phyloP scores from a whole-genome alignment of 345 rosid genomes.

The Dimocarpus longan region DNA sequence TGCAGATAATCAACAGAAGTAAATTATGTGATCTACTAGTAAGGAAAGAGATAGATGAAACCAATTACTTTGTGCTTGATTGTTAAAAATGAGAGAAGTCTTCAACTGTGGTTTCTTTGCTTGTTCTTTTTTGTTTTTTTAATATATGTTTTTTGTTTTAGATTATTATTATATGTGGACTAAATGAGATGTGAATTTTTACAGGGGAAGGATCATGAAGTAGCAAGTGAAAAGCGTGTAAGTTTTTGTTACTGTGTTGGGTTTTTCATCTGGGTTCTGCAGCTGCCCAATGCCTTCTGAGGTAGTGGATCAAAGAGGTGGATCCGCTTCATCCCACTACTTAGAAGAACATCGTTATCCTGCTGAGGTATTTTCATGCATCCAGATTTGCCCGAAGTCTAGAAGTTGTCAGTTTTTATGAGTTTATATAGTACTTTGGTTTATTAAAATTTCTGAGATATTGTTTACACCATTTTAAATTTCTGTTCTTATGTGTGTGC shows the following conservation, averaged over 20 bases:
- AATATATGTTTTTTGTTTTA: neutral
- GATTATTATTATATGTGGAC: conserved; percentile 23
- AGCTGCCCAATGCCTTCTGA: conserved; percentile 60
- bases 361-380: conserved; percentile 49
- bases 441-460: neutral
- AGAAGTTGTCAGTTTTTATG: conserved; percentile 5
- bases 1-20: neutral
- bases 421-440: neutral
- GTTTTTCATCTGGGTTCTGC: conserved; percentile 21
- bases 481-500: neutral
- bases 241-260: conserved; percentile 23
- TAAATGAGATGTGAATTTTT: conserved; percentile 19
- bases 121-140: neutral
- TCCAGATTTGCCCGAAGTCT: neutral
- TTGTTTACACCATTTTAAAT: neutral
- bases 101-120: neutral
- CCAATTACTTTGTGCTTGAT: neutral
- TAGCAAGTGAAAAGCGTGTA: conserved; percentile 21
- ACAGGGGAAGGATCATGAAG: conserved; percentile 35
- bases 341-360: conserved; percentile 46
- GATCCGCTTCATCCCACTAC: conserved; percentile 45
- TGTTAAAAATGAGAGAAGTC: neutral
- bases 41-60: neutral
- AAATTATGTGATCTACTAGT: neutral
- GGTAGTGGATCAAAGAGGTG: conserved; percentile 61